These are phyloP conservation scores for Nicotiana otophora DNA, from an alignment of 257 asterid species.

Conservation along the genomic window DNA sequence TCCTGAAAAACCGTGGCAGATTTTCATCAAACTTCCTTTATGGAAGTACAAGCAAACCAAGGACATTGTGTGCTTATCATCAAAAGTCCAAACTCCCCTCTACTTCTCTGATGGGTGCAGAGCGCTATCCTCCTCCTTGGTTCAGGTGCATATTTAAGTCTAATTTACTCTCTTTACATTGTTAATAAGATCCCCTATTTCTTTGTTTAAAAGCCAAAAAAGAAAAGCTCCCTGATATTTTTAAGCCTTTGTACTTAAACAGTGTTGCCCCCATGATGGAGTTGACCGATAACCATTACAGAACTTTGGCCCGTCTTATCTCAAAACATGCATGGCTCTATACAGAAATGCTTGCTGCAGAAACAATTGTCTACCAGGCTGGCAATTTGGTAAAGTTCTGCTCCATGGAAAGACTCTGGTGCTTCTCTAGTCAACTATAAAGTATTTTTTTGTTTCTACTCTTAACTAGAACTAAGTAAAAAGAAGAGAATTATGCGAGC, in stretches of 20 bases:
- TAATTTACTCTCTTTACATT: background rate
- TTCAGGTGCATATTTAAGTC: constrained; percentile 58
- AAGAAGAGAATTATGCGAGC: background rate
- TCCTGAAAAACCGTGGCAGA: constrained; percentile 64
- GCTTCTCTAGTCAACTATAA: background rate
- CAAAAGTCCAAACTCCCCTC: constrained; percentile 36
- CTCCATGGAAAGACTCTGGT: background rate
- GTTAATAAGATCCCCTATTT: background rate
- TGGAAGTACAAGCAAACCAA: constrained; percentile 37
- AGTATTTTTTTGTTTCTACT: background rate
- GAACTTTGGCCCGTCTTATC: constrained; percentile 88
- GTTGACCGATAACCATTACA: constrained; percentile 75
- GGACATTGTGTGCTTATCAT: constrained; percentile 28
- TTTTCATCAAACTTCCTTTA: constrained; percentile 33
- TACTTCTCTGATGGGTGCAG: constrained; percentile 57
- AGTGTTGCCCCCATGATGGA: constrained; percentile 99
- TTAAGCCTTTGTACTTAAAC: constrained; percentile 5
- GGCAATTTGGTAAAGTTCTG: constrained; percentile 65
- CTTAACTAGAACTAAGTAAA: background rate
- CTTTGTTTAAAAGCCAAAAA: background rate
- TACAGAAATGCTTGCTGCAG: constrained; percentile 97
- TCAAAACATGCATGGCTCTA: constrained; percentile 87
- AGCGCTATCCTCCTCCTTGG: constrained; percentile 72
- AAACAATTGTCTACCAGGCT: constrained; percentile 78
- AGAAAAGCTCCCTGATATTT: background rate